Conservation (phyloP, 2,329 filamentous ascomycete species). For the Claviceps humidiphila region DNA sequence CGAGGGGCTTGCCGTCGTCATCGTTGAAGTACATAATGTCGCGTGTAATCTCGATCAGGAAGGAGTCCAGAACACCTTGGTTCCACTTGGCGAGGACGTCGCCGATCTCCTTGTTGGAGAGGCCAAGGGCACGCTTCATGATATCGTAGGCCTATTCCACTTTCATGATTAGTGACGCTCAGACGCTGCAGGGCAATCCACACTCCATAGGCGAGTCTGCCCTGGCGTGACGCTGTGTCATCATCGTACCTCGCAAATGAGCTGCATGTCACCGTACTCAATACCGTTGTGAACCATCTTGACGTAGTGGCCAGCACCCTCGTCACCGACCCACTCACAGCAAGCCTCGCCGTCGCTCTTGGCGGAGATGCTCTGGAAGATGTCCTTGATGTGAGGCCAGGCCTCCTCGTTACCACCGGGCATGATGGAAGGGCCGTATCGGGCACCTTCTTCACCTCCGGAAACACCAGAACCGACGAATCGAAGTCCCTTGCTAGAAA, state of each 20-base stretch:
- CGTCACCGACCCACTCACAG: slow-evolving; percentile 99
- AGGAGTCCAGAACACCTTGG: slow-evolving; percentile 95
- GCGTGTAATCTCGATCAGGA: slow-evolving; percentile 97
- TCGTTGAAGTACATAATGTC: slow-evolving; percentile 99
- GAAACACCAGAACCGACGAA: slow-evolving; percentile 97
- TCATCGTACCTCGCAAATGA: slow-evolving; percentile 81
- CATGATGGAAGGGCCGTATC: slow-evolving; percentile 96
- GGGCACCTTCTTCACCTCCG: slow-evolving; percentile 97
- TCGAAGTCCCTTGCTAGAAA: slow-evolving; percentile 72
- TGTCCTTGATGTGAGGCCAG: slow-evolving; percentile 96
- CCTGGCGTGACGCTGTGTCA: neutral
- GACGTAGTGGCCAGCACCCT: slow-evolving; percentile 99
- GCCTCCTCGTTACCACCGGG: slow-evolving; percentile 97
- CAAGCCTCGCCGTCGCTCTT: slow-evolving; percentile 96
- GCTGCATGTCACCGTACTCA: slow-evolving; percentile 99
- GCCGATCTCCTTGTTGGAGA: slow-evolving; percentile 87
- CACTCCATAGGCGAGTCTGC: neutral
- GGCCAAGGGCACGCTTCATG: slow-evolving; percentile 92
- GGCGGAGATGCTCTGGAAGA: slow-evolving; percentile 94
- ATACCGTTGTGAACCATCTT: slow-evolving; percentile 99
- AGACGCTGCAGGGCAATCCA: neutral
- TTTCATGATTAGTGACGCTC: neutral
- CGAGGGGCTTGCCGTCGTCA: slow-evolving; percentile 75
- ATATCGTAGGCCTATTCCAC: slow-evolving; percentile 81
- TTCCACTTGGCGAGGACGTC: slow-evolving; percentile 95